These are phyloP conservation scores for Fraxinus dipetala DNA, from an alignment of 305 asterid genomes.

Conservation along the genomic window DNA sequence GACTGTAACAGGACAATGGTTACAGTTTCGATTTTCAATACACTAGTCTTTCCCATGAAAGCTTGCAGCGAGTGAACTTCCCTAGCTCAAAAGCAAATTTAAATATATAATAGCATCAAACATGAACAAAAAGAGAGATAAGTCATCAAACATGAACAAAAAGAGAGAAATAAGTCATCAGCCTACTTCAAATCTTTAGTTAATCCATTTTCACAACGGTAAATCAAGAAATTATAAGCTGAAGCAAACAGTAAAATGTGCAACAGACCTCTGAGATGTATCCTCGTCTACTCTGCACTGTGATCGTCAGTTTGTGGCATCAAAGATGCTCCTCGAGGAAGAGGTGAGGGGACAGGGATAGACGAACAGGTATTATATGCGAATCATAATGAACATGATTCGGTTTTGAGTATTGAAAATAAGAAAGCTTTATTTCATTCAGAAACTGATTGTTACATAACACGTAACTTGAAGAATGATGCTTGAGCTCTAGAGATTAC, in stretches of 20 bases:
- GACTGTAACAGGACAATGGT: too few species aligned
- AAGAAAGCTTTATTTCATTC: slow-evolving; percentile 14
- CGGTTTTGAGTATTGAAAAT: background rate
- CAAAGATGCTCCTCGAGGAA: background rate
- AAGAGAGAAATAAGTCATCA: background rate
- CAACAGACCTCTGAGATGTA: background rate
- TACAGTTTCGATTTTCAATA: too few species aligned
- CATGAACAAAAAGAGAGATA: background rate
- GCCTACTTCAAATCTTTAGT: background rate
- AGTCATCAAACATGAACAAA: background rate
- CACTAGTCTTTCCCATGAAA: background rate
- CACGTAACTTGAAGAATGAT: slow-evolving; percentile 22
- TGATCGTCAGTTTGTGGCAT: background rate
- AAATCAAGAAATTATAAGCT: background rate
- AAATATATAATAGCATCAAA: background rate
- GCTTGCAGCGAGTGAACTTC: background rate
- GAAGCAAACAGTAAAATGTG: background rate
- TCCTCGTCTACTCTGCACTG: background rate
- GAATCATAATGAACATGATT: background rate
- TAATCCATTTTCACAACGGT: background rate
- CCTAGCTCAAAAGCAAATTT: background rate
- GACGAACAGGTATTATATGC: background rate
- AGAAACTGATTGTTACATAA: slow-evolving; percentile 23
- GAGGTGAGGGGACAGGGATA: background rate
- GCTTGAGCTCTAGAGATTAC: slow-evolving; percentile 25